phyloP scores from a whole-genome alignment of 768 basidiomycete genomes.

The Gelatoporia subvermispora region DNA sequence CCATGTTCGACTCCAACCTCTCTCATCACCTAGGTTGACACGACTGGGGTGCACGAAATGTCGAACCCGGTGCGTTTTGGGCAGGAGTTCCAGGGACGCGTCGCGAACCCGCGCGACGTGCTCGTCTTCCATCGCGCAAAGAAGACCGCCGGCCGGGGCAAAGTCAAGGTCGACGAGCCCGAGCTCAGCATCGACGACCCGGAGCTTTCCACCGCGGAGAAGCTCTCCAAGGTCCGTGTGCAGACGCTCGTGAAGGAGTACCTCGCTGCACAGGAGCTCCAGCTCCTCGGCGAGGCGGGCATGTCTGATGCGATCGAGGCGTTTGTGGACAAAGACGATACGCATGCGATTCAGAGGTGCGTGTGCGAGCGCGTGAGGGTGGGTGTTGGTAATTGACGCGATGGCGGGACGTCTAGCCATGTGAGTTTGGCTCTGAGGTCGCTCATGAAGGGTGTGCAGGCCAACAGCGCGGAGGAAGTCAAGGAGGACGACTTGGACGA shows the following conservation, averaged over 20 bases:
- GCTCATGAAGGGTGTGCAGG: constrained; percentile 64
- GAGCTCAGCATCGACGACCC: constrained; percentile 80
- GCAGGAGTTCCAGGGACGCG: constrained; percentile 83
- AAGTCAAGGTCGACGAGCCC: constrained; percentile 71
- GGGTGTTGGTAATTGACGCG: not conserved
- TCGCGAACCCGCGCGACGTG: constrained; percentile 94
- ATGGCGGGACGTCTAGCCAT: constrained; percentile 43
- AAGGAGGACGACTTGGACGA: constrained; percentile 77
- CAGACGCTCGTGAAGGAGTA: constrained; percentile 90
- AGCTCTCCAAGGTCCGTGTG: constrained; percentile 77
- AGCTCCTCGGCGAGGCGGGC: constrained; percentile 82
- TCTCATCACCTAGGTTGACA: constrained; percentile 60
- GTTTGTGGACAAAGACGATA: constrained; percentile 97
- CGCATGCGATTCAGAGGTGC: constrained; percentile 83
- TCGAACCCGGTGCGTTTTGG: constrained; percentile 97
- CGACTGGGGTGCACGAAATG: constrained; percentile 84
- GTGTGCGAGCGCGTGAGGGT: constrained; percentile 24
- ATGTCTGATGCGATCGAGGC: constrained; percentile 93
- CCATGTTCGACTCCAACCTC: not conserved
- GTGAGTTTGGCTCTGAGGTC: constrained; percentile 53
- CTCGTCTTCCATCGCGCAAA: constrained; percentile 87
- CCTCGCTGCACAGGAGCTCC: constrained; percentile 86
- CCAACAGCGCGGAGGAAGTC: constrained; percentile 56
- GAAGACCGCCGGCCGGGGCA: constrained; percentile 47
- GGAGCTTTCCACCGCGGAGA: constrained; percentile 60